phyloP scores from a whole-genome alignment of 805 yeast genomes.

The Wilhelminamyces savonicus region DNA sequence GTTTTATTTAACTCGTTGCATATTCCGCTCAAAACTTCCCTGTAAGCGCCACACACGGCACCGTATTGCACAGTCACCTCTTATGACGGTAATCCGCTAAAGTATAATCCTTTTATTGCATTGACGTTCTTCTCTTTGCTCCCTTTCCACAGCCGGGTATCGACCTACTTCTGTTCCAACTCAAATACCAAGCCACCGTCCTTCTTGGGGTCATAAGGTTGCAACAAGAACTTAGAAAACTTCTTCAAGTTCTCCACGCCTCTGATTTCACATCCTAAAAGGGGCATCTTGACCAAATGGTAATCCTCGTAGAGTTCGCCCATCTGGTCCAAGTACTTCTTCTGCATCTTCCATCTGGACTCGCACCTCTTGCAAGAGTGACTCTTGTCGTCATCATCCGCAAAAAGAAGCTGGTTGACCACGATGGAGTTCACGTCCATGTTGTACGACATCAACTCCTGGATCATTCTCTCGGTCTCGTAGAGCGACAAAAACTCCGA shows the following conservation, averaged over 20 bases:
- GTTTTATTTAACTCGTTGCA: no score
- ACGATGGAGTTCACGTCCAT: conserved; percentile 97
- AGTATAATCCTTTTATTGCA: no score
- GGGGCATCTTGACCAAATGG: conserved; percentile 92
- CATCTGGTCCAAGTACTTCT: conserved; percentile 91
- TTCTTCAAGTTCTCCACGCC: conserved; percentile 80
- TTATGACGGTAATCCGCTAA: no score
- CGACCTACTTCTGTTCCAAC: conserved; percentile 40
- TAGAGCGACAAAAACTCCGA: conserved; percentile 93
- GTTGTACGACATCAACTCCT: conserved; percentile 87
- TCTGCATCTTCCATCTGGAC: conserved; percentile 93
- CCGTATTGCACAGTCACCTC: no score
- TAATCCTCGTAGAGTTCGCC: conserved; percentile 95
- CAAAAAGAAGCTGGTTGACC: conserved; percentile 87
- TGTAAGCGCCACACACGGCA: no score
- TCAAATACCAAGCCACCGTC: conserved; percentile 50
- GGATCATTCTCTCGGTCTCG: conserved; percentile 97
- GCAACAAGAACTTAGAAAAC: conserved; percentile 74
- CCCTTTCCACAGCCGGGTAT: no score
- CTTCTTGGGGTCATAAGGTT: conserved; percentile 68
- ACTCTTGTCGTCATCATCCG: conserved; percentile 71
- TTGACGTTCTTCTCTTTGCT: no score
- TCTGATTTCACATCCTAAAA: conserved; percentile 90
- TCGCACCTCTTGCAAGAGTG: conserved; percentile 82
- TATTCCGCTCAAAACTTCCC: no score